Base-by-base conservation (phyloP, 2,329 filamentous ascomycete genomes). In the Ilyonectria sp. region DNA sequence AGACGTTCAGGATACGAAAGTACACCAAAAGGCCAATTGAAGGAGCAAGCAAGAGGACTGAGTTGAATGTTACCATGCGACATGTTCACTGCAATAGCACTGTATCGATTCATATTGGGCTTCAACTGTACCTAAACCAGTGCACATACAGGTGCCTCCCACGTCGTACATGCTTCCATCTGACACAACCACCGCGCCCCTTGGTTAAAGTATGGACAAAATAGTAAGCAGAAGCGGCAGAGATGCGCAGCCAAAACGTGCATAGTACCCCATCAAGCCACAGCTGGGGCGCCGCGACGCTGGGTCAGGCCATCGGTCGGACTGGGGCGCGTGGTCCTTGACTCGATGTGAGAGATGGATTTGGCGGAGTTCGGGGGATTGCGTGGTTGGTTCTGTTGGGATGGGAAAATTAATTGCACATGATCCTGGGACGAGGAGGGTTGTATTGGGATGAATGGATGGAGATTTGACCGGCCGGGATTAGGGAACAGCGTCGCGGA, bases 281-380 rank as follows among this genome's bases (percentile, higher is more conserved):
- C 57, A 57, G 50, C 49, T 60, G 31, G 43, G 47, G 35, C 47
- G 44, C 63, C 58, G 31, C 52, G 58, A 53, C 58, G 44, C 47
- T 37, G 46, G 37, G 58, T 66, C 58, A 66, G 58, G 40, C 63
- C 58, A 66, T 43, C 40, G 9, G 44, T 21, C 29, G 23, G 40
- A 53, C 50, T 21, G 55, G 56, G 47, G 54, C 50, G 47, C 49
- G 29, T 49, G 47, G 62, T 54, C 55, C 62, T 40, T 56, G 56
- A 55, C 15, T 35, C 59, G 50, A 62, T 62, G 52, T 33, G 60
- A 40, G 40, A 43, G 44, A 15, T 44, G 55, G 49, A 64, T 47
- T 47, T 23, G 44, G 29, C 19, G 56, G 50, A 26, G 21, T 31
- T 44, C 9, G 29, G 49, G 50, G 44, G 60, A 60, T 60, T 26